phyloP scores from a whole-genome alignment of 2,329 filamentous ascomycete species.

The Pyrenophora seminiperda region DNA sequence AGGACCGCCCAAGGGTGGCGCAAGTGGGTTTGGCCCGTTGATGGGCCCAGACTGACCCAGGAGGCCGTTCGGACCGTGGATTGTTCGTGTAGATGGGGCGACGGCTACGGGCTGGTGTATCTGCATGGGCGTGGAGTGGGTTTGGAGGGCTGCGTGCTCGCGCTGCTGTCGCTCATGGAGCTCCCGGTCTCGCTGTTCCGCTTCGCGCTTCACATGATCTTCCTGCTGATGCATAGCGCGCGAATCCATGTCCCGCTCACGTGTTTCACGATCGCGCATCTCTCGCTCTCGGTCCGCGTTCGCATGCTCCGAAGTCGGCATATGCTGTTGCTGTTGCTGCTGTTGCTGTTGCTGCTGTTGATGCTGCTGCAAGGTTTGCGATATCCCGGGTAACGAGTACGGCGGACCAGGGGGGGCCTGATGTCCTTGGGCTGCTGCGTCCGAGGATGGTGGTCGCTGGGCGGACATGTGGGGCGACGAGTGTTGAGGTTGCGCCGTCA shows the following conservation, averaged over 20 bases:
- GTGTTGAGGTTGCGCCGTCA: constrained; percentile 54
- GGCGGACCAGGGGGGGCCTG: constrained; percentile 46
- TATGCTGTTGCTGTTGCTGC: constrained; percentile 44
- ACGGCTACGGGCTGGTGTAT: constrained; percentile 91
- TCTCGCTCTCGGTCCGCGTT: constrained; percentile 54
- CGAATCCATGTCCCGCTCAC: constrained; percentile 61
- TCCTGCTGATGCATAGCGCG: constrained; percentile 57
- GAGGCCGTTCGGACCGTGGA: constrained; percentile 90
- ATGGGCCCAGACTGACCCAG: constrained; percentile 64
- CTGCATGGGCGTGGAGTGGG: constrained; percentile 83
- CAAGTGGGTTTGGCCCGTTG: constrained; percentile 56
- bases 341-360: constrained; percentile 22
- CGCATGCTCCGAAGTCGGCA: constrained; percentile 42
- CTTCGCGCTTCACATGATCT: constrained; percentile 55
- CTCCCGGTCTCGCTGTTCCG: constrained; percentile 61
- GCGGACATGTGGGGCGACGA: constrained; percentile 45
- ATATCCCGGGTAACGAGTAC: constrained; percentile 53
- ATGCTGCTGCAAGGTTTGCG: constrained; percentile 49
- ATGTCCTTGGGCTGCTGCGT: constrained; percentile 43
- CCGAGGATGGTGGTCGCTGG: constrained; percentile 45
- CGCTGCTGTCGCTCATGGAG: constrained; percentile 62
- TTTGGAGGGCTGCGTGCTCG: constrained; percentile 79
- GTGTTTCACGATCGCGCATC: constrained; percentile 49
- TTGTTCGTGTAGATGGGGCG: constrained; percentile 73
- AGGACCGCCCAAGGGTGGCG: constrained; percentile 60